A percentile compares a stretch with the other conserved stretches of the same genome.
These are phyloP conservation scores for Talaromyces rugulosus DNA, from an alignment of 2,329 filamentous ascomycete species.

Conservation along the genomic window DNA sequence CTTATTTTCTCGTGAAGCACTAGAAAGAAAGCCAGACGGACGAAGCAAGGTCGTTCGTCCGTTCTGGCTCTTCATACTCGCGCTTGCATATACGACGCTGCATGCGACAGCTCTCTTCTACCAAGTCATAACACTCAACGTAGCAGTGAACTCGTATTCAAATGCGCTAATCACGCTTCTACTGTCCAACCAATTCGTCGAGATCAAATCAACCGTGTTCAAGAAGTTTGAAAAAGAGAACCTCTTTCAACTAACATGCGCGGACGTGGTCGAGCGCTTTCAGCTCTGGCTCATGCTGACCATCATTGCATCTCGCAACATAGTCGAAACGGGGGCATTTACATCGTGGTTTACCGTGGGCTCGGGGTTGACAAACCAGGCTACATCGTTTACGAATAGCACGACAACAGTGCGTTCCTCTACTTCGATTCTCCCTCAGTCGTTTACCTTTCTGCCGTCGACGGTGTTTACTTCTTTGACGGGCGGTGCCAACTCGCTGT, in stretches of 20 bases:
- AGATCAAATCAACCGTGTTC: constrained; percentile 97
- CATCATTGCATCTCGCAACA: constrained; percentile 92
- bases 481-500: constrained; percentile 39
- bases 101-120: constrained; percentile 91
- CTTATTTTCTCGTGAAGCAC: constrained; percentile 85
- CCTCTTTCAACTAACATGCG: constrained; percentile 91
- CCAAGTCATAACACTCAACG: constrained; percentile 95
- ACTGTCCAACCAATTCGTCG: constrained; percentile 96
- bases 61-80: constrained; percentile 84
- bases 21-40: constrained; percentile 81
- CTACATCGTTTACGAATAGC: constrained; percentile 36
- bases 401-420: constrained; percentile 53
- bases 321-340: constrained; percentile 89
- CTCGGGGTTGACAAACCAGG: constrained; percentile 25
- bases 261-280: constrained; percentile 94
- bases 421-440: constrained; percentile 76
- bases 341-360: constrained; percentile 47
- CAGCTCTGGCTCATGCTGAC: constrained; percentile 96
- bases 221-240: constrained; percentile 99
- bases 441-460: constrained; percentile 74
- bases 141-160: constrained; percentile 97
- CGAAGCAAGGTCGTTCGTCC: constrained; percentile 87
- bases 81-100: constrained; percentile 79
- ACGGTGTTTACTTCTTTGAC: constrained; percentile 42
- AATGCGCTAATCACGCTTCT: constrained; percentile 90